Evolutionary conservation across 78 protist genomes (phyloP), one percentile per base, ranked within the genome.

Genomic region (Paratrimastix pyriformis): DNA sequence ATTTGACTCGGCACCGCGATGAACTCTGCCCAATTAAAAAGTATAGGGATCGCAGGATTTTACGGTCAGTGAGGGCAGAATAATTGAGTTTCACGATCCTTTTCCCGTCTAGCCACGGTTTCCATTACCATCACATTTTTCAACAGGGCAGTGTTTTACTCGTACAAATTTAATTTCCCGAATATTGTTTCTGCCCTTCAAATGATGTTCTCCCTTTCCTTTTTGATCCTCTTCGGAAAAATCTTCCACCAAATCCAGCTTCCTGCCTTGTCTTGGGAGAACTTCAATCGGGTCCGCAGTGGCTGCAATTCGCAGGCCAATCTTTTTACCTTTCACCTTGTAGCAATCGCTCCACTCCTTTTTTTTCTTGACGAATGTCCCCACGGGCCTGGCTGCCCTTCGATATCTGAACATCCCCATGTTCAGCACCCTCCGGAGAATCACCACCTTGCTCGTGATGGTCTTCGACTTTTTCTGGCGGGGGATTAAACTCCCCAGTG

Each of bases 101-200:
- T 6, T 11, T 9, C 35, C 29, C 24, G 35, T 37, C 48, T 6
- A 64, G 73, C 62, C 30, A 5, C 26, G 0, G 9, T 8, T 4
- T 69, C 75, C 4, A 33, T 69, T 62, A 69, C 75, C 5, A 69
- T 69, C 40, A 69, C 75, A 5, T 54, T 69, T 33, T 69, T 69
- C 75, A 69, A 69, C 75, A 69, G 50, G 60, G 75, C 75, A 9
- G 75, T 69, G 18, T 69, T 69, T 44, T 42, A 13, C 60, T 46
- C 4, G 62, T 69, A 48, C 24, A n/a, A 45, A 1, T 69, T 69
- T 45, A 35, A 50, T 26, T 69, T 35, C 30, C 75, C 75, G 1
- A 11, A 50, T 32, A 50, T 62, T 2, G 5, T 69, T 29, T 69
- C 46, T 30, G 33, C 50, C 48, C 15, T 35, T 7, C 73, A 66